Evolutionary conservation across 768 basidiomycete species (phyloP), one percentile per base, ranked within the genome.

Genomic region (Boletus tomentosulus): DNA sequence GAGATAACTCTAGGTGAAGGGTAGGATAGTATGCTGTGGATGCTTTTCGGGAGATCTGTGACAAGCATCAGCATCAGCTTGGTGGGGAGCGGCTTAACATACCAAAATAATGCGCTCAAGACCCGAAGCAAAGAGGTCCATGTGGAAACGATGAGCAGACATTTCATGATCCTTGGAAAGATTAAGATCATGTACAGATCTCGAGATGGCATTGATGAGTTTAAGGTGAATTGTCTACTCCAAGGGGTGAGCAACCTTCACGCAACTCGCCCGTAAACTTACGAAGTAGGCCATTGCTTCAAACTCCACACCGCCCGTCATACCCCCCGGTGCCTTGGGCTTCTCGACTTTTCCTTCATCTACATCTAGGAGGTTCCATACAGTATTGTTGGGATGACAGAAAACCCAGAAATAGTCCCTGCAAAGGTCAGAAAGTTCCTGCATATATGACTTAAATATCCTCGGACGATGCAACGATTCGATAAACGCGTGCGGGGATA

Each of bases 231-330:
- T 85, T 2, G 92, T 93, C 95, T 98, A 58, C 6, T 33, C 27
- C 22, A 27, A 35, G 24, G 2, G 7, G 43, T 61, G 63, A 65
- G 60, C 8, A 41, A 27, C 48, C 19, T 42, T 37, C 35, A 39
- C 35, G 39, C 31, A 51, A 39, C 28, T 53, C 19, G 28, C 15
- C 33, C 24, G 4, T 50, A n/a, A 41, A 75, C 90, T 59, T 62
- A 98, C 96, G 63, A 95, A 84, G 70, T 98, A 98, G 15, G 81
- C 80, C 85, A 98, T 96, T 4, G 96, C 96, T 73, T 99, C 97
- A 65, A 87, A 95, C 66, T 99, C 97, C 12, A 99, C 97, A 6
- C 97, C 97, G 6, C 96, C 97, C 0, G 97, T 98, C 86, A 98
- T 98, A 15, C 97, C 96, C 6, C 94, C 92, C 3, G 97, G 97